These are phyloP conservation scores for Microstegium vimineum DNA, from an alignment of 176 grass and related monocot genomes.

Conservation along the genomic window DNA sequence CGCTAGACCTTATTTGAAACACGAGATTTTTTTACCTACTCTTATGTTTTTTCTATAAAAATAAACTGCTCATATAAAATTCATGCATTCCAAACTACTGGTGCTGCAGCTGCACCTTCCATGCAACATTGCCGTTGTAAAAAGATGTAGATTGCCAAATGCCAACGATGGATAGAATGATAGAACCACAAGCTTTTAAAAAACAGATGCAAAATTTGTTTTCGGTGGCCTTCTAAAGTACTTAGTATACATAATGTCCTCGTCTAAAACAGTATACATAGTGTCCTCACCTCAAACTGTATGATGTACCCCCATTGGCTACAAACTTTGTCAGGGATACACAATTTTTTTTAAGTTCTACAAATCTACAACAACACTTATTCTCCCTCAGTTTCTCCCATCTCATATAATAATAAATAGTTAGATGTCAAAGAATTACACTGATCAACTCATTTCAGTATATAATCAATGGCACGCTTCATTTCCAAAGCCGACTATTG, in stretches of 20 bases:
- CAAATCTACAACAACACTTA: constrained; percentile 46
- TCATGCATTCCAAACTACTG: too few relatives aligned
- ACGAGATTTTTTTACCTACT: too few relatives aligned
- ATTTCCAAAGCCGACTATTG: neutral
- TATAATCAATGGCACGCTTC: constrained; percentile 18
- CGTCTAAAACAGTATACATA: constrained; percentile 29
- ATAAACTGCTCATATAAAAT: too few relatives aligned
- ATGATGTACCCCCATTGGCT: constrained; percentile 22
- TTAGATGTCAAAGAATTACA: constrained; percentile 71
- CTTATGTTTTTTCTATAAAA: too few relatives aligned
- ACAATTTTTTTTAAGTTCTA: constrained; percentile 34
- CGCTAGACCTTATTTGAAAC: too few relatives aligned
- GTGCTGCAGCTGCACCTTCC: neutral
- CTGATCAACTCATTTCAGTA: constrained; percentile 24
- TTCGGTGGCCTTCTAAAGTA: constrained; percentile 14
- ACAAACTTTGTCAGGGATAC: constrained; percentile 37
- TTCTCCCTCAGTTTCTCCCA: constrained; percentile 27
- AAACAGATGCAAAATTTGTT: constrained; percentile 47
- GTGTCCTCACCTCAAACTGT: constrained; percentile 28
- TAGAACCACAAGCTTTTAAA: neutral
- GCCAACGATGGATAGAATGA: neutral
- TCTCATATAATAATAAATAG: constrained; percentile 49
- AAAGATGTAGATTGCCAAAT: neutral
- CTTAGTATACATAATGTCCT: constrained; percentile 14
- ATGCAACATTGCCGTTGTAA: neutral